Percentiles rank a stretch among this genome's conserved stretches.
Evolutionary conservation across 805 yeast species (phyloP).

Genomic region (Sungouiozyma intestinalis): DNA sequence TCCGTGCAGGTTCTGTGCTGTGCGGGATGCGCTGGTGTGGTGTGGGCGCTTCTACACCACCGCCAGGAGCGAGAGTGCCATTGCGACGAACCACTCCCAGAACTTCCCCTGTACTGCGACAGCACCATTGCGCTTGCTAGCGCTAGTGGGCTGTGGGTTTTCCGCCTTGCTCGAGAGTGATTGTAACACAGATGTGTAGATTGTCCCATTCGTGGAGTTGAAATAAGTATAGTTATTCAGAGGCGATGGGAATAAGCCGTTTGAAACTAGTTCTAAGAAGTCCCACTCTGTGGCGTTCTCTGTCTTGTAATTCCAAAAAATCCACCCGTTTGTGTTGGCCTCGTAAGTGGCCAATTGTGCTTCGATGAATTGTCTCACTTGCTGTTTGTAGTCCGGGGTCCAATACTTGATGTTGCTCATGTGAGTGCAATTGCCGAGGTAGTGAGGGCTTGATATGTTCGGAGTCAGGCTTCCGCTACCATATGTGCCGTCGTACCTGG

Average conservation of each 20-base stretch:
- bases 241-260: slow-evolving; percentile 54
- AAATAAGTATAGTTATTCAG: slow-evolving; percentile 42
- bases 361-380: slow-evolving; percentile 47
- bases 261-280: slow-evolving; percentile 37
- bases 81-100: too few species aligned
- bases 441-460: slow-evolving; percentile 1
- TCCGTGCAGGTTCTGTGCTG: too few species aligned
- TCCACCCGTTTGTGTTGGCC: slow-evolving; percentile 44
- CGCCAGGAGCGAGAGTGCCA: background rate
- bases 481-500: slow-evolving; percentile 47
- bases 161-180: slow-evolving; percentile 11
- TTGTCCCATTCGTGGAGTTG: slow-evolving; percentile 20
- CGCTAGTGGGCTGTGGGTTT: slow-evolving; percentile 3
- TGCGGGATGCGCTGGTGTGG: too few species aligned
- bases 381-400: slow-evolving; percentile 32
- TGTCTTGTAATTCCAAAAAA: slow-evolving; percentile 65
- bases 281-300: slow-evolving; percentile 64
- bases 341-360: slow-evolving; percentile 48
- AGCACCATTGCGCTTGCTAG: background rate
- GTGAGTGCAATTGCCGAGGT: slow-evolving; percentile 35
- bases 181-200: slow-evolving; percentile 7
- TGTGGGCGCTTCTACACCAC: too few species aligned
- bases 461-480: slow-evolving; percentile 17
- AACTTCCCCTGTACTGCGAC: too few species aligned
- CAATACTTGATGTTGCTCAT: slow-evolving; percentile 31